Conservation (phyloP, 768 basidiomycete species). For the Suillus brevipes region DNA sequence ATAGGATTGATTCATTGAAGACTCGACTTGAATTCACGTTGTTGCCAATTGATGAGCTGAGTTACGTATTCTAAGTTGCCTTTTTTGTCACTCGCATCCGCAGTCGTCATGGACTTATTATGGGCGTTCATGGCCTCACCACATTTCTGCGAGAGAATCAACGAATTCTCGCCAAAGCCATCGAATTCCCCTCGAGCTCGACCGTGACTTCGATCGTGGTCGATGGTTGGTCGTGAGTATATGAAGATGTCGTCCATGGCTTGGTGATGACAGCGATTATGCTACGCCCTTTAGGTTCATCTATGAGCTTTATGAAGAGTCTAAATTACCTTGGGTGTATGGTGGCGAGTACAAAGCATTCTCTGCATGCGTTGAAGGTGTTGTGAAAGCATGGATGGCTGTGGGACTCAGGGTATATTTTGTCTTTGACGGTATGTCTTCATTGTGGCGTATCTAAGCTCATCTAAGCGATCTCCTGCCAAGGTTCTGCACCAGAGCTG, state of each 20-base stretch:
- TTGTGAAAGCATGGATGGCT: slow-evolving; percentile 67
- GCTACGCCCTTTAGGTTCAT: slow-evolving; percentile 57
- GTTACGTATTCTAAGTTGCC: background rate
- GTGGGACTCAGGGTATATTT: slow-evolving; percentile 67
- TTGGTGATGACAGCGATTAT: slow-evolving; percentile 13
- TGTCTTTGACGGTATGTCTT: slow-evolving; percentile 76
- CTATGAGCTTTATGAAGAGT: slow-evolving; percentile 60
- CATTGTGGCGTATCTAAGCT: slow-evolving; percentile 9
- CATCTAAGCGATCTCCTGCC: slow-evolving; percentile 12
- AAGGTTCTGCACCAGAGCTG: slow-evolving; percentile 69
- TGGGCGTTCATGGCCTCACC: slow-evolving; percentile 56
- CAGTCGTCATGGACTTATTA: slow-evolving; percentile 23
- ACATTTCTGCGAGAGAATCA: slow-evolving; percentile 51
- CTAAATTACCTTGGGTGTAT: slow-evolving; percentile 78
- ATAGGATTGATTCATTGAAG: background rate
- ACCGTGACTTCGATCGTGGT: slow-evolving; percentile 56
- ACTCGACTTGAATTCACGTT: background rate
- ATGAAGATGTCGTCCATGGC: slow-evolving; percentile 12
- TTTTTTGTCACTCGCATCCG: slow-evolving; percentile 2
- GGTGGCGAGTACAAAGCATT: slow-evolving; percentile 78
- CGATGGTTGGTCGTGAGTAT: slow-evolving; percentile 86
- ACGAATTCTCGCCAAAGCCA: slow-evolving; percentile 37
- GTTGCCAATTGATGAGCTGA: background rate
- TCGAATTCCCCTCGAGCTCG: slow-evolving; percentile 29
- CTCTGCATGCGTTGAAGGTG: slow-evolving; percentile 42